Conservation (phyloP, 768 basidiomycete species). For the Termitomyces sp. region DNA sequence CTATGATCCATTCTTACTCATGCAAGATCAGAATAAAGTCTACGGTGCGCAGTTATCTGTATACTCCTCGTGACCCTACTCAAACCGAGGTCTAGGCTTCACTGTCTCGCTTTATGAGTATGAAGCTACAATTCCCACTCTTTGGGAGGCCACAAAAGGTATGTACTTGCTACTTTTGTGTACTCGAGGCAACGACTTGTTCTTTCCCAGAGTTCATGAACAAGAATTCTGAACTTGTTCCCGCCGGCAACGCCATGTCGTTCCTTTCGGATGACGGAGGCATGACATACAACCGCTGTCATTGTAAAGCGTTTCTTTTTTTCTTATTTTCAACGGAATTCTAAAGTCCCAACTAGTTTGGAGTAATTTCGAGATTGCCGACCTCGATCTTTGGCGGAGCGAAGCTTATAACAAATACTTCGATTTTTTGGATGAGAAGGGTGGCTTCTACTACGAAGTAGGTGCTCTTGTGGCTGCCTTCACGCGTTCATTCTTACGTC, state of each 20-base stretch:
- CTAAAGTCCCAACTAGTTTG: conserved; percentile 48
- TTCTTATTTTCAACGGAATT: not conserved
- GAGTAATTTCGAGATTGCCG: conserved; percentile 92
- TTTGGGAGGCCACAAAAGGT: conserved; percentile 80
- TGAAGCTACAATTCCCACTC: conserved; percentile 75
- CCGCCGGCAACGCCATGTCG: conserved; percentile 67
- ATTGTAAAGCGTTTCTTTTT: conserved; percentile 39
- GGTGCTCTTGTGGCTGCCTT: not conserved
- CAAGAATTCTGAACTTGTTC: conserved; percentile 52
- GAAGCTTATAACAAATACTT: conserved; percentile 83
- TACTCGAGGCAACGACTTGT: not conserved
- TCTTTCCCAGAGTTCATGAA: conserved; percentile 61
- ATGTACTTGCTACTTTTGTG: not conserved
- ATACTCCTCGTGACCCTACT: not conserved
- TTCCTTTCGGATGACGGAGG: conserved; percentile 81
- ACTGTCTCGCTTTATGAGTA: conserved; percentile 83
- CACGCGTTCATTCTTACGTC: conserved; percentile 1
- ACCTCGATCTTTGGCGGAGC: conserved; percentile 78
- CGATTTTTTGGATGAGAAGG: conserved; percentile 69
- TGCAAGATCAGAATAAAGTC: conserved; percentile 80
- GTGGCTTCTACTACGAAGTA: conserved; percentile 90
- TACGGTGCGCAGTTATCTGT: conserved; percentile 49
- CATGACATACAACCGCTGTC: conserved; percentile 68
- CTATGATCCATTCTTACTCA: conserved; percentile 82
- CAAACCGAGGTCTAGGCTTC: conserved; percentile 48